Evolutionary conservation across 2,329 filamentous ascomycete genomes (phyloP), one percentile per base, ranked within the genome.

Genomic region (Colletotrichum tofieldiae): DNA sequence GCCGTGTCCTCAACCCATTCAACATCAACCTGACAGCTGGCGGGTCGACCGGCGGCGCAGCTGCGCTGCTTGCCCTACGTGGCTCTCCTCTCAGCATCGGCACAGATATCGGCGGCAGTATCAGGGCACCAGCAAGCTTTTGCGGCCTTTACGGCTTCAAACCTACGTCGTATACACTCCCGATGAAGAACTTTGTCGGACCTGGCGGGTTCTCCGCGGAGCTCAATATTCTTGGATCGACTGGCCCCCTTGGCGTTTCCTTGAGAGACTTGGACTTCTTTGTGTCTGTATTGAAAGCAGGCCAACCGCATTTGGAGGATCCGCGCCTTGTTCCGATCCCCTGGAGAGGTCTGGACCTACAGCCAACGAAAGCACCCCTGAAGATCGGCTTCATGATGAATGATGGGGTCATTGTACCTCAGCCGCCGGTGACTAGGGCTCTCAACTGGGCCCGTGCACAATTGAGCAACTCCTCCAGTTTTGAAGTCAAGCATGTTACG

Each of bases 1-100:
- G 91, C 1, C 85, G 88, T 43, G 89, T 88, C 0, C 81, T 92
- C 3, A 93, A 93, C 76, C 92, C 92, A 0, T 83, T 87, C 67
- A 92, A 92, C 72, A 84, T 88, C 1, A 81, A 85, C 39, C 83
- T 91, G 39, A 90, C 88, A 0, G 85, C 89, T 0, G 92, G 92
- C 7, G 92, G 92, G 1, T 90, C 87, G 18, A 90, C 88, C 0
- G 92, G 92, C 11, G 92, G 92, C 0, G 83, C 84, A 65, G 79
- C 77, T 0, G 83, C 84, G 0, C 72, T 85, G 1, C 54, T 85
- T 2, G 83, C 81, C 3, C 77, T 84, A 47, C 77, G 82, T 1
- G 84, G 84, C 6, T 83, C 81, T 32, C 73, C 83, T 2, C 55
- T 86, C 16, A 82, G 83, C 0, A 75, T 86, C 45, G 84, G 84